phyloP scores from a whole-genome alignment of 225 moss, liverwort and hornwort genomes.

The Physcomitrium patens region DNA sequence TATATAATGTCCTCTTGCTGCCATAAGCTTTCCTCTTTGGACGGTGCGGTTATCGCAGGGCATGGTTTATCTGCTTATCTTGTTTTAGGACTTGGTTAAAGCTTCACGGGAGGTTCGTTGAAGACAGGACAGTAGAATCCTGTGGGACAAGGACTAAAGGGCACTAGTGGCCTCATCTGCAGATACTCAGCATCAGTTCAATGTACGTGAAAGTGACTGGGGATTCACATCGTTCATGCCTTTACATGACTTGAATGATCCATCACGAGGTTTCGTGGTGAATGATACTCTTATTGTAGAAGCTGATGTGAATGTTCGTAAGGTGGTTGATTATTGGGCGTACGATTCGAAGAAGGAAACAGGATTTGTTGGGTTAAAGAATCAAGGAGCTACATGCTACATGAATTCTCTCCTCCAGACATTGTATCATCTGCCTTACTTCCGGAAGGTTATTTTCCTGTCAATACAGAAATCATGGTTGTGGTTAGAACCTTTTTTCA shows the following conservation, averaged over 20 bases:
- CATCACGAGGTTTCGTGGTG: conserved; percentile 86
- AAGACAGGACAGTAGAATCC: conserved; percentile 19
- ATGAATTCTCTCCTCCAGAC: conserved; percentile 99
- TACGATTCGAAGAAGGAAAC: conserved; percentile 99
- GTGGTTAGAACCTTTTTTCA: neutral
- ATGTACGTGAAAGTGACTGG: conserved; percentile 98
- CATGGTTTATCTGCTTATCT: neutral
- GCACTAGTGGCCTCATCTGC: conserved; percentile 38
- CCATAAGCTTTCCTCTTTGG: neutral
- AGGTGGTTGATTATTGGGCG: conserved; percentile 99
- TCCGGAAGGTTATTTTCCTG: conserved; percentile 74
- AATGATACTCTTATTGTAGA: conserved; percentile 96
- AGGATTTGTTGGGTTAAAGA: conserved; percentile 97
- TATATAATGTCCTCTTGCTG: conserved; percentile 9
- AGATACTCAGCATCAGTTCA: conserved; percentile 99
- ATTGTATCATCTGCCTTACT: conserved; percentile 94
- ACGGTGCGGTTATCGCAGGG: neutral
- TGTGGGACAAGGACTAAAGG: conserved; percentile 21
- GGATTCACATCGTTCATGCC: conserved; percentile 99
- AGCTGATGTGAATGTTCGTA: conserved; percentile 98
- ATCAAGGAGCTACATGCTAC: conserved; percentile 99
- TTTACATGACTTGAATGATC: conserved; percentile 91
- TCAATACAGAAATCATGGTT: neutral
- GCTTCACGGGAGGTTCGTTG: neutral
- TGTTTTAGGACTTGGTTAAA: neutral